Base-by-base conservation (phyloP, 2,329 filamentous ascomycete genomes). In the Talaromyces sp. region DNA sequence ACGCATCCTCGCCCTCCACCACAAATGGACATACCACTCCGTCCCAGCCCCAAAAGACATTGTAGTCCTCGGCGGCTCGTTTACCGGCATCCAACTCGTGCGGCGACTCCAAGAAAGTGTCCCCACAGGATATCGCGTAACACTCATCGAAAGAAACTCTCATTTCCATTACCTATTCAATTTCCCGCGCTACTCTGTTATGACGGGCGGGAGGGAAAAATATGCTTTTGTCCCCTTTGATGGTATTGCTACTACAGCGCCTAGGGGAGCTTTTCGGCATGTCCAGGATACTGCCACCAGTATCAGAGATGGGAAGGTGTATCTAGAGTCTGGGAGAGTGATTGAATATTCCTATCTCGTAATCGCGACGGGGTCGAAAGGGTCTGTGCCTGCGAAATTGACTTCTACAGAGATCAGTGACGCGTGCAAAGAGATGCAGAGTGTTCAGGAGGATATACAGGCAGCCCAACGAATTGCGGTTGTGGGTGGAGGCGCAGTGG, bases 151-250 rank as follows among this genome's bases (percentile, higher is more conserved):
- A n/a, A 57, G 27, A 13, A 63, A 63, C 16, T 63, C 61, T 10
- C 61, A 63, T 49, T 63, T 63, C 10, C 54, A 63, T 52, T 63
- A 58, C 11, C n/a, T 63, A 8, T 47, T 63, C 52, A 63, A 63
- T n/a, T 63, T 58, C 27, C 37, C 52, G 7, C 22, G 61, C 14
- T 63, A 63, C 27, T 63, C 61, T n/a, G 61, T 63, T 16, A n/a
- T 63, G 24, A 35, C 52, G 7, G 61, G 50, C 3, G 49, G 56
- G 22, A 49, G 45, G 45, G 61, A 63, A 7, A 52, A 45, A 14
- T 58, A 63, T 54, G 61, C 49, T 1, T 63, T 63, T 47, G 35
- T 63, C 19, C 61, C 61, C 27, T 63, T 57, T 33, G 27, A 58
- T 27, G 41, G 41, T 10, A 24, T 63, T 7, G 3, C 41, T 27